Evolutionary conservation across 768 basidiomycete genomes (phyloP).

Genomic region (Naganishia kalamii): DNA sequence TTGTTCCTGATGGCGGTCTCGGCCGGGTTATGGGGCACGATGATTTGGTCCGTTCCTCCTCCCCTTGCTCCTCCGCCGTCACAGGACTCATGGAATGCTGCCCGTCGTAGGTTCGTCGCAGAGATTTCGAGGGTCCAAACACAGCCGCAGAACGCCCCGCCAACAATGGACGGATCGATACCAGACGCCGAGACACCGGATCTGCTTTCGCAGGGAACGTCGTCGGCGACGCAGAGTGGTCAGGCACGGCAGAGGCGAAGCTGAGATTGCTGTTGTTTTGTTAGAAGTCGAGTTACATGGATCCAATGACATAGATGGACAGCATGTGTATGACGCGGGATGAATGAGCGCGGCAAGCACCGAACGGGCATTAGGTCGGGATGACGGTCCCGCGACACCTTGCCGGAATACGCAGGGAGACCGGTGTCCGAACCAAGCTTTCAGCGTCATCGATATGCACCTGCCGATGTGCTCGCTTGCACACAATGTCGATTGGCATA

Average conservation of each 20-base stretch:
- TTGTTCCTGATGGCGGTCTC: slow-evolving; percentile 35
- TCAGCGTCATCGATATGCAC: too few relatives aligned
- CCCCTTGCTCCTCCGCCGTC: background rate
- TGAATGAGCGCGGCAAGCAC: too few relatives aligned
- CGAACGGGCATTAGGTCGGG: too few relatives aligned
- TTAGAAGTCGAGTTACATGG: too few relatives aligned
- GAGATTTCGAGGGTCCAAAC: slow-evolving; percentile 6
- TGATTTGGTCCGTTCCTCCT: slow-evolving; percentile 36
- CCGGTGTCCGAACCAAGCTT: too few relatives aligned
- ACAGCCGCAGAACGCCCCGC: slow-evolving; percentile 10
- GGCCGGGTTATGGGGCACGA: slow-evolving; percentile 37
- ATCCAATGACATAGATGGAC: too few relatives aligned
- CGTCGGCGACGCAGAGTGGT: background rate
- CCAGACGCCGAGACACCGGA: background rate
- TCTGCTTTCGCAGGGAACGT: background rate
- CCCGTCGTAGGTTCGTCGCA: slow-evolving; percentile 1
- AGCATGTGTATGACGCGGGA: too few relatives aligned
- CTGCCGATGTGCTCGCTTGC: too few relatives aligned
- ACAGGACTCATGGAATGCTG: background rate
- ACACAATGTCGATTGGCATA: too few relatives aligned
- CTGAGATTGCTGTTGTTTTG: background rate
- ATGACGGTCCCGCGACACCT: too few relatives aligned
- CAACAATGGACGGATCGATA: background rate
- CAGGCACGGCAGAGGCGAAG: background rate
- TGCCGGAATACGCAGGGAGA: too few relatives aligned